Base-by-base conservation (phyloP, 1,284 basidiomycete species). In the Thelephora terrestris region DNA sequence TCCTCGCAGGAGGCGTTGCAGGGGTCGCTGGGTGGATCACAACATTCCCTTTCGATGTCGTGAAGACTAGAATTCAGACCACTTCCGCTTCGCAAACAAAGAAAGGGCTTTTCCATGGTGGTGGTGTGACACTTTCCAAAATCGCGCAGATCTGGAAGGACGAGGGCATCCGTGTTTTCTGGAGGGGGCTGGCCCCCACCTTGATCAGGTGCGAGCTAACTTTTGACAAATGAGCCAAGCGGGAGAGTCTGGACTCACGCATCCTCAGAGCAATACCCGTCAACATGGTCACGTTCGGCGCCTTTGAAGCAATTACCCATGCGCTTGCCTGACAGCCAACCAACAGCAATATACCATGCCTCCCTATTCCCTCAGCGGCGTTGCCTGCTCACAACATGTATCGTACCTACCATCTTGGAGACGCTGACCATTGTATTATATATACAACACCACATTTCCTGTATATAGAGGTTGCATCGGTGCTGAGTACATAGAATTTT, bases 61-160 rank as follows among this genome's bases (percentile, higher is more conserved):
- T 92, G 54, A 93, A 93, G 67, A 92, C 91, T 5, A 77, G 89
- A 2, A 78, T 92, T 57, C 90, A 94, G 63, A 76, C 76, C 25
- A 58, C 57, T 42, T 53, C 48, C 43, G 39, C 25, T 17, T 10
- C 10, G 12, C 20, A 21, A 12, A 4, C 2, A 9, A 42, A 42
- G 12, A 21, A n/a, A 25, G 25, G 39, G 10, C 7, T 42, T n/a
- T 32, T 32, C 29, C 29, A 32, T 3, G 61, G 45, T 40, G 10
- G 76, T 79, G 14, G 76, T 84, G 75, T 71, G 29, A 78, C 74
- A 7, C 57, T 68, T 53, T 78, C 78, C 39, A 81, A 81, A 0
- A 74, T 78, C 46, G 57, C 69, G 0, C 57, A 82, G 50, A 83
- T 84, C 0, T 83, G 86, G 54, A 73, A 74, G 14, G 61, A 70